phyloP scores from a whole-genome alignment of 306 rosid species.

The Trifolium pratense region DNA sequence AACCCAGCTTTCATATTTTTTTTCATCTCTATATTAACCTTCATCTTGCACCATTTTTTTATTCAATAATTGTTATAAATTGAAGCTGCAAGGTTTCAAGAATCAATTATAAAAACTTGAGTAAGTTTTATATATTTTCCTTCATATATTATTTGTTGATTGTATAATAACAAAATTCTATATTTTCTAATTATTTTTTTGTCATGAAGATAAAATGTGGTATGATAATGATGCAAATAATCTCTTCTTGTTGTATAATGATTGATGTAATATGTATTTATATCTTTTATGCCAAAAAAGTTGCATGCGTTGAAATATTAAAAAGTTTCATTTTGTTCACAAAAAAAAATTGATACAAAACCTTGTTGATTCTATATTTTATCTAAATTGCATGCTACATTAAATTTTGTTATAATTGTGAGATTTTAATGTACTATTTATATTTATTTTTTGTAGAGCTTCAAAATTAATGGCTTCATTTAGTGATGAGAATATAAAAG shows the following conservation, averaged over 20 bases:
- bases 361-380: constrained; percentile 2
- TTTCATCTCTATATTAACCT: constrained; percentile 34
- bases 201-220: constrained; percentile 30
- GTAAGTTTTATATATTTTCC: constrained; percentile 42
- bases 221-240: background rate
- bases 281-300: constrained; percentile 3
- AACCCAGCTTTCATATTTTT: constrained; percentile 34
- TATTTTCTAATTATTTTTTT: background rate
- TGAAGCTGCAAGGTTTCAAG: constrained; percentile 19
- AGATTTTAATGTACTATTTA: constrained; percentile 21
- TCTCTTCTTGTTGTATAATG: constrained; percentile 29
- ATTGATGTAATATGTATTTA: constrained; percentile 7
- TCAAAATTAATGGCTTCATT: constrained; percentile 39
- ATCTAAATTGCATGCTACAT: background rate
- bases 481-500: constrained; percentile 40
- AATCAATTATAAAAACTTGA: constrained; percentile 7
- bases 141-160: background rate
- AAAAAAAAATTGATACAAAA: background rate
- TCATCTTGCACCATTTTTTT: constrained; percentile 22
- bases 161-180: constrained; percentile 7
- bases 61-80: constrained; percentile 15
- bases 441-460: constrained; percentile 38
- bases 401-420: background rate
- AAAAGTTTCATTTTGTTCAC: background rate
- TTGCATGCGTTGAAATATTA: background rate